phyloP scores from a whole-genome alignment of 768 basidiomycete genomes.

The Suillus ampliporus region DNA sequence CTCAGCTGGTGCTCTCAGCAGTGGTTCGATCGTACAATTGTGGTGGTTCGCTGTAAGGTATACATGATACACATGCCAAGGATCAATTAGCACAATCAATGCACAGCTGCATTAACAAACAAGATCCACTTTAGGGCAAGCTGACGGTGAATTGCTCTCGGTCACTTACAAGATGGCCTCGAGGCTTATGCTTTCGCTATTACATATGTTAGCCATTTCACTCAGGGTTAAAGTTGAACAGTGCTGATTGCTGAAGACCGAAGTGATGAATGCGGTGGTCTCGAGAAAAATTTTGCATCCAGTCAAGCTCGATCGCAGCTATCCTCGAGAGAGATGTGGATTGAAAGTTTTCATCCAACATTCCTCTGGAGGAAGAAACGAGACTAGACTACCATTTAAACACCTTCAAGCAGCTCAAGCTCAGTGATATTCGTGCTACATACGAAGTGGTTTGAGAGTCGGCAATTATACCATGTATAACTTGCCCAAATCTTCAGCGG shows the following conservation, averaged over 20 bases:
- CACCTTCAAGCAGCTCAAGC: not conserved
- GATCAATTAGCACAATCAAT: constrained; percentile 11
- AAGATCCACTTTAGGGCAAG: constrained; percentile 27
- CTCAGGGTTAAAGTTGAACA: too few species aligned
- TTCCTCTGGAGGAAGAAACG: not conserved
- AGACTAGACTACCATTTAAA: not conserved
- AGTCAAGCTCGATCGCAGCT: not conserved
- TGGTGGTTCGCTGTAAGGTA: too few species aligned
- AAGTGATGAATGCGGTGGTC: too few species aligned
- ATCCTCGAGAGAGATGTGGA: not conserved
- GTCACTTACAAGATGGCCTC: not conserved
- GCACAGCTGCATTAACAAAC: constrained; percentile 7
- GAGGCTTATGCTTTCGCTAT: not conserved
- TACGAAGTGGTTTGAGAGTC: not conserved
- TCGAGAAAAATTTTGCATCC: too few species aligned
- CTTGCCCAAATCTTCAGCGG: not conserved
- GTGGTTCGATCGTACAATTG: too few species aligned
- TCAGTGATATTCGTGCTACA: not conserved
- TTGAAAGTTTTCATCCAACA: not conserved
- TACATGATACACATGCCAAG: too few species aligned
- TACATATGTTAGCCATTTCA: not conserved
- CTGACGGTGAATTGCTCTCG: constrained; percentile 9
- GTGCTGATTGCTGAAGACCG: too few species aligned
- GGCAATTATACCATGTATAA: not conserved
- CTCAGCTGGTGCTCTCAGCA: too few species aligned